These are phyloP conservation scores for Tetrahymena malaccensis DNA, from an alignment of 73 alveolate genomes.

Conservation along the genomic window DNA sequence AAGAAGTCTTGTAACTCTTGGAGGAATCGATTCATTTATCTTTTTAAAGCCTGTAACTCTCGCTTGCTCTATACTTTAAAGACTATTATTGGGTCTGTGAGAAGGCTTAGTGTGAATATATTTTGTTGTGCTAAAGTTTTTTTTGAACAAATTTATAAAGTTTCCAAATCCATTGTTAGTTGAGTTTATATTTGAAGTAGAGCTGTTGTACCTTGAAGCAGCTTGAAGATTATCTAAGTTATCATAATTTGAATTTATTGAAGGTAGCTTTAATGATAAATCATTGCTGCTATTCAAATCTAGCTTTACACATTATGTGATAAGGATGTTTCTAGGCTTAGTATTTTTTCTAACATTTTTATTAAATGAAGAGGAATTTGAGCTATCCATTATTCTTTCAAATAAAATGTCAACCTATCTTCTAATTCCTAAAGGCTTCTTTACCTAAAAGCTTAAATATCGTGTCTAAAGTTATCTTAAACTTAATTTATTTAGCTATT, in stretches of 20 bases:
- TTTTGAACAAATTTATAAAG: background rate
- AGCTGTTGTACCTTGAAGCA: background rate
- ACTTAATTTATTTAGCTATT: background rate
- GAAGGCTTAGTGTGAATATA: background rate
- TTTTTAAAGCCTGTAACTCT: background rate
- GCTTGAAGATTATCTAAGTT: background rate
- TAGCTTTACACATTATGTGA: background rate
- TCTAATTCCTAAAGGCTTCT: background rate
- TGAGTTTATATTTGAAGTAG: background rate
- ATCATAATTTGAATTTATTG: background rate
- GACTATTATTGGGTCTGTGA: background rate
- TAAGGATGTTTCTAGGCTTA: background rate
- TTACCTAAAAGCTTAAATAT: no score
- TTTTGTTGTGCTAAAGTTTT: background rate
- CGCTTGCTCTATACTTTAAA: background rate
- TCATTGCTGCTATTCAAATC: background rate
- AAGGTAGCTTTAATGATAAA: background rate
- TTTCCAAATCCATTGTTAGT: background rate
- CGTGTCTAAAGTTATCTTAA: no score
- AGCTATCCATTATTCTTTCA: background rate
- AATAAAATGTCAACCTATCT: background rate
- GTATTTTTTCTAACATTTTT: background rate
- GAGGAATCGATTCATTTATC: background rate
- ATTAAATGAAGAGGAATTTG: background rate
- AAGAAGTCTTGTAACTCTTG: background rate